phyloP scores from a whole-genome alignment of 2,329 filamentous ascomycete species.

The Elsinoe batatas region DNA sequence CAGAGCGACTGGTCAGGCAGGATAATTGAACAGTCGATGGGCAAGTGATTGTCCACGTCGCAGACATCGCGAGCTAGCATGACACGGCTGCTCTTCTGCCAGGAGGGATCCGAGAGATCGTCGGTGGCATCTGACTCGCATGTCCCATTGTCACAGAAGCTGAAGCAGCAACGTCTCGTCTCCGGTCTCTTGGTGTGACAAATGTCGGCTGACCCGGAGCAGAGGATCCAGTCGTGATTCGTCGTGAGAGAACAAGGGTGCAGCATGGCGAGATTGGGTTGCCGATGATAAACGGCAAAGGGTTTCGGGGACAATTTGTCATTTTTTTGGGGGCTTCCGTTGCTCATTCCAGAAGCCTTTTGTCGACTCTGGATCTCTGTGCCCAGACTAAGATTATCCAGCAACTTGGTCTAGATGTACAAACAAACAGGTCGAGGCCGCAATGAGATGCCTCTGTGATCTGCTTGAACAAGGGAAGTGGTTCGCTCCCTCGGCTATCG shows the following conservation, averaged over 20 bases:
- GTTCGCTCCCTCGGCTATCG: neutral
- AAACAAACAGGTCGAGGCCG: neutral
- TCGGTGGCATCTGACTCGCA: slow-evolving; percentile 1
- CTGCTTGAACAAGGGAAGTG: neutral
- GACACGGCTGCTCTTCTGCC: neutral
- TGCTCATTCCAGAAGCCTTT: neutral
- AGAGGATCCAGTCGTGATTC: neutral
- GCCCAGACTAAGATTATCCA: neutral
- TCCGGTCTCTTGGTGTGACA: slow-evolving; percentile 5
- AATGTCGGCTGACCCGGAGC: neutral
- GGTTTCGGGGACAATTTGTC: slow-evolving; percentile 1
- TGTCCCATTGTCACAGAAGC: neutral
- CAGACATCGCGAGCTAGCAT: slow-evolving; percentile 1
- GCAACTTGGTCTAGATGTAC: neutral
- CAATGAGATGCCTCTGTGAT: neutral
- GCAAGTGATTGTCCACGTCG: neutral
- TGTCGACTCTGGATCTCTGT: neutral
- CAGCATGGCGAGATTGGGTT: slow-evolving; percentile 7
- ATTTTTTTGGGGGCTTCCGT: neutral
- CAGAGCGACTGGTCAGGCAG: too few relatives aligned
- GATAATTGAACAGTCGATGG: neutral
- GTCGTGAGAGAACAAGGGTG: neutral
- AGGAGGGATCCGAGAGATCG: slow-evolving; percentile 8
- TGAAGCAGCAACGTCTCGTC: neutral
- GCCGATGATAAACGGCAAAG: slow-evolving; percentile 8